A percentile compares a stretch with the other conserved stretches of the same genome.
phyloP scores from a whole-genome alignment of 805 yeast genomes.

The Kazachstania africana region DNA sequence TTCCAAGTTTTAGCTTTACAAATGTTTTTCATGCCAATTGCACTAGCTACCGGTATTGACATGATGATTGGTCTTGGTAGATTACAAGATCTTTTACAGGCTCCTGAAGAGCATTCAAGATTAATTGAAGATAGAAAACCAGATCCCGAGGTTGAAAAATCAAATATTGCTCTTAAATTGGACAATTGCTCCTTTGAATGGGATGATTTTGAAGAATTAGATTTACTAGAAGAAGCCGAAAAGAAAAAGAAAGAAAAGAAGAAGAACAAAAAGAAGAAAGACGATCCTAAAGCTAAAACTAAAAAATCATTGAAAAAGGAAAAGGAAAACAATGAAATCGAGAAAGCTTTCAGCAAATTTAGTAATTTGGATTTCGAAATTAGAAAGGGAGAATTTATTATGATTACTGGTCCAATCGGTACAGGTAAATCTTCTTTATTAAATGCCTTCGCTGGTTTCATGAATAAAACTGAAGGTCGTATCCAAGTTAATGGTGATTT shows the following conservation, averaged over 20 bases:
- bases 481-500: slow-evolving; percentile 43
- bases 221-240: slow-evolving; percentile 20
- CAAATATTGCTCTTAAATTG: slow-evolving; percentile 36
- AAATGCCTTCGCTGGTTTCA: slow-evolving; percentile 59
- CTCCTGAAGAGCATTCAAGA: slow-evolving; percentile 28
- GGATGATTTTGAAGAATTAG: slow-evolving; percentile 39
- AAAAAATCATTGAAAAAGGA: slow-evolving; percentile 1
- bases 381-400: slow-evolving; percentile 56
- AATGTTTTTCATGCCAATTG: slow-evolving; percentile 59
- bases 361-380: slow-evolving; percentile 41
- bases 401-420: slow-evolving; percentile 55
- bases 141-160: slow-evolving; percentile 9
- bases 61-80: slow-evolving; percentile 51
- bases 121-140: slow-evolving; percentile 8
- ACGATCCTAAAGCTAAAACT: not conserved
- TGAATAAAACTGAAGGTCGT: slow-evolving; percentile 44
- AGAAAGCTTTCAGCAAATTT: slow-evolving; percentile 33
- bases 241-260: slow-evolving; percentile 11
- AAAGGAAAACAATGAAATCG: slow-evolving; percentile 8
- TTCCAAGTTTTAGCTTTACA: slow-evolving; percentile 52
- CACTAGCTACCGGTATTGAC: slow-evolving; percentile 57
- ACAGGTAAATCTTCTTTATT: slow-evolving; percentile 71
- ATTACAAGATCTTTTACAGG: slow-evolving; percentile 40
- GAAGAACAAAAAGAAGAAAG: slow-evolving; percentile 3
- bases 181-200: slow-evolving; percentile 52